Base-by-base conservation (phyloP, 331 rosid species). In the Quercus tomentella region DNA sequence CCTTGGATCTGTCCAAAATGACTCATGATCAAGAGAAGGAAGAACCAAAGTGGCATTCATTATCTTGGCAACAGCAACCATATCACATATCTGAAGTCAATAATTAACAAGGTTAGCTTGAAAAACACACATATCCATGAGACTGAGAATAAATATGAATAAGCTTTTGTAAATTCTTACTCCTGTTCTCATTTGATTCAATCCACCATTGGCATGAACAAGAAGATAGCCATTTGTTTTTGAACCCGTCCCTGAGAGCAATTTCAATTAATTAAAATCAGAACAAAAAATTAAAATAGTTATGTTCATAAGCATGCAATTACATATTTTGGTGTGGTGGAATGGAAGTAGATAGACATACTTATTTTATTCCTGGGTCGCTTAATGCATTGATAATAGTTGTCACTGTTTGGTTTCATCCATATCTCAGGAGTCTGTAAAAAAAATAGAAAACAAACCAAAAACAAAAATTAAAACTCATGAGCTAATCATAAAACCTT, bases 171-270 rank as follows among this genome's bases (percentile, higher is more conserved):
- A 45, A 73, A 23, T 51, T 66, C 88, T 83, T 84, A 96, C 99
- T 84, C 99, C 99, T 26, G 98, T 90, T 91, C 99, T 93, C 99
- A 96, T 96, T 84, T 96, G 99, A 86, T 96, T 96, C 91, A 96
- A 84, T 80, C 99, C 99, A 72, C 99, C 99, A 58, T 96, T 96
- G 73, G 99, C 97, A 85, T 96, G 98, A 72, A 92, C 90, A 72
- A 96, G 86, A 79, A 96, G 86, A 87, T 93, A 96, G 58, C 99
- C 99, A 82, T 88, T 93, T n/a, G 92, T 89, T 76, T 85, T 87
- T 18, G 89, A 74, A 12, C 68, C 71, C 12, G 82, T 18, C 41
- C 84, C 99, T 96, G 78, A 41, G 9, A 12, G n/a, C 54, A 74
- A 65, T 54, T 49, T 51, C 45, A 15, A 57, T 76, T 56, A 1